Evolutionary conservation across 768 basidiomycete species (phyloP).

Genomic region (Amanita polypyramis): DNA sequence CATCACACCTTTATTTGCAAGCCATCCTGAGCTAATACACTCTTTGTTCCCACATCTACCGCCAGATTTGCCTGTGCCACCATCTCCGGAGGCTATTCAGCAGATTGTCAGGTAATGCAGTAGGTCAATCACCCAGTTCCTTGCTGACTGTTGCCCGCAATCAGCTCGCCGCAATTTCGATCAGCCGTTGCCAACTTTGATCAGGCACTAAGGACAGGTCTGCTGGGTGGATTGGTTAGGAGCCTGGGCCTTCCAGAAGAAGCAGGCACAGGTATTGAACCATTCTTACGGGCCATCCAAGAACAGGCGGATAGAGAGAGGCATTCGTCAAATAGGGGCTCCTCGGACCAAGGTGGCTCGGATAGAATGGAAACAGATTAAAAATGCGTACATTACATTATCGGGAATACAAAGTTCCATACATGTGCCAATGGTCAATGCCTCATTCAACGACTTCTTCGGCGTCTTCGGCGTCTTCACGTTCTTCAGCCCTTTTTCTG

Average conservation of each 20-base stretch:
- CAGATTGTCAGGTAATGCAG: conserved; percentile 49
- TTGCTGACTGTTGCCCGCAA: conserved; percentile 4
- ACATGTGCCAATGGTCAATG: not conserved
- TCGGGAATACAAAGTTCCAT: not conserved
- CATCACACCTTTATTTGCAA: conserved; percentile 59
- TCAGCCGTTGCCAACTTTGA: conserved; percentile 73
- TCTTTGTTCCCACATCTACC: conserved; percentile 78
- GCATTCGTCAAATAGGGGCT: conserved; percentile 19
- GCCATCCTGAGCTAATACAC: conserved; percentile 57
- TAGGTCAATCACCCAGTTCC: not conserved
- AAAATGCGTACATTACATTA: not conserved
- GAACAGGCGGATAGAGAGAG: conserved; percentile 57
- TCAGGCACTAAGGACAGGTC: conserved; percentile 73
- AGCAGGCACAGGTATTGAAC: conserved; percentile 66
- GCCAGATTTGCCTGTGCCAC: conserved; percentile 59
- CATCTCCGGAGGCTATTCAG: conserved; percentile 58
- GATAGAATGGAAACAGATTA: conserved; percentile 75
- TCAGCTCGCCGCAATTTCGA: conserved; percentile 72
- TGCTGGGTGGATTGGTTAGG: conserved; percentile 65
- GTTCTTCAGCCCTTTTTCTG: conserved; percentile 34
- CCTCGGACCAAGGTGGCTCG: conserved; percentile 1
- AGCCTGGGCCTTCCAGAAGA: conserved; percentile 77
- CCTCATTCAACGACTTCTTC: conserved; percentile 45
- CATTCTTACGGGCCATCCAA: conserved; percentile 73
- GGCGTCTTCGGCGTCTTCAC: conserved; percentile 54